Evolutionary conservation across 1,139 yeast species (phyloP).

Genomic region (Suhomyces panamericanus): DNA sequence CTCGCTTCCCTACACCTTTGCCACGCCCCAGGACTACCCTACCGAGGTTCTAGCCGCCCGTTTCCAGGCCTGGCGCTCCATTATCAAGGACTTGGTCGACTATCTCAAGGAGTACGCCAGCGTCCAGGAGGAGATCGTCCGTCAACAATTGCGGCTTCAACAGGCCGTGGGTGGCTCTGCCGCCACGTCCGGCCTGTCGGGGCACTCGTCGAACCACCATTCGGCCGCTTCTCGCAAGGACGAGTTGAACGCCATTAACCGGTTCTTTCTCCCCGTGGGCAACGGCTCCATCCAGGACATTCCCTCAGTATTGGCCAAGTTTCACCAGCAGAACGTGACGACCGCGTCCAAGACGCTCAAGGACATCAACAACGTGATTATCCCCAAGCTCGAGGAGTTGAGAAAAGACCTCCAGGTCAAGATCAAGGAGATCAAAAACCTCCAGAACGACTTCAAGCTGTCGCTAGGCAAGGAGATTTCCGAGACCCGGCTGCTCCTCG

Average conservation of each 20-base stretch:
- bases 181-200: slow-evolving; percentile 16
- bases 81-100: slow-evolving; percentile 69
- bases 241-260: slow-evolving; percentile 40
- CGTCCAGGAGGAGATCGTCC: slow-evolving; percentile 82
- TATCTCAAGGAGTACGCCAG: slow-evolving; percentile 79
- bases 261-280: slow-evolving; percentile 70
- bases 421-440: slow-evolving; percentile 80
- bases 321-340: slow-evolving; percentile 71
- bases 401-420: slow-evolving; percentile 79
- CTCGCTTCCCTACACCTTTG: slow-evolving; percentile 38
- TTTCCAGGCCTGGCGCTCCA: slow-evolving; percentile 82
- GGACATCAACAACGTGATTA: slow-evolving; percentile 65
- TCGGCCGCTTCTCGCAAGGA: slow-evolving; percentile 23
- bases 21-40: slow-evolving; percentile 50
- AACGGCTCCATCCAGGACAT: slow-evolving; percentile 81
- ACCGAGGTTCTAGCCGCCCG: slow-evolving; percentile 84
- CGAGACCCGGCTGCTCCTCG: slow-evolving; percentile 57
- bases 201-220: slow-evolving; percentile 12
- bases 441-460: slow-evolving; percentile 81
- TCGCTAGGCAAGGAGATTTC: slow-evolving; percentile 66
- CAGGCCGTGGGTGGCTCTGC: slow-evolving; percentile 60
- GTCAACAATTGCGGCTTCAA: slow-evolving; percentile 79
- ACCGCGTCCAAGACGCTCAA: slow-evolving; percentile 67
- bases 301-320: slow-evolving; percentile 70
- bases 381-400: slow-evolving; percentile 84